Base-by-base conservation (phyloP, 495 filamentous ascomycete genomes). In the Schizothecium vesticola region DNA sequence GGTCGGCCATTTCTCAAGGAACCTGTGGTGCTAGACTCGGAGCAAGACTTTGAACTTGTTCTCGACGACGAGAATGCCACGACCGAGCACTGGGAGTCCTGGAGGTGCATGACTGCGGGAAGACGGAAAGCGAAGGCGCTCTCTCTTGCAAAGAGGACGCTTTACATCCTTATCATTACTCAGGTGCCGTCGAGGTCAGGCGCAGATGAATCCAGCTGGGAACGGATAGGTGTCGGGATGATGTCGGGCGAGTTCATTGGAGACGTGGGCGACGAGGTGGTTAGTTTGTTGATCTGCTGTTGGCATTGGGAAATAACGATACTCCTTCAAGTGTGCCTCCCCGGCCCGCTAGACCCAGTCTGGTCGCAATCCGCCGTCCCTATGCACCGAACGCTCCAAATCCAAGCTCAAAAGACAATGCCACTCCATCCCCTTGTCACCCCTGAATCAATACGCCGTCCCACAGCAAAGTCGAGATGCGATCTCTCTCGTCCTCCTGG, bases 371-470 rank as follows among this genome's bases (percentile, higher is more conserved):
- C 31, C 11, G 33, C 33, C 13, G 12, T 5, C 4, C 19, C 33
- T 43, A 16, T 43, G 3, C 33, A 13, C 43, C 19, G 19, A 51
- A 51, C n/a, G 43, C 43, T 51, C 43, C 12, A 3, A 28, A 3
- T 36, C 3, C 16, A 51, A 0, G 43, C 19, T 51, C 5, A 51
- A 51, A 51, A n/a, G 16, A 51, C 19, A n/a, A 51, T 51, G 19
- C 43, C 43, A 51, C 43, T n/a, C 43, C 19, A 51, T 8, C 16
- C 16, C 43, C 43, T 7, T 36, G 25, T 64, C 43, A 64, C 24
- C 64, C 64, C 28, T 59, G 51, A 19, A 75, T 71, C 16, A 75
- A 26, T 3, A 74, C 16, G 16, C 51, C 63, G 0, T 26, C 0
- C 22, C 56, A 67, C 56, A 72, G 69, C 1, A 76, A 59, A 1